Evolutionary conservation across 2,329 filamentous ascomycete genomes (phyloP).

Genomic region (Beauveria asiatica): DNA sequence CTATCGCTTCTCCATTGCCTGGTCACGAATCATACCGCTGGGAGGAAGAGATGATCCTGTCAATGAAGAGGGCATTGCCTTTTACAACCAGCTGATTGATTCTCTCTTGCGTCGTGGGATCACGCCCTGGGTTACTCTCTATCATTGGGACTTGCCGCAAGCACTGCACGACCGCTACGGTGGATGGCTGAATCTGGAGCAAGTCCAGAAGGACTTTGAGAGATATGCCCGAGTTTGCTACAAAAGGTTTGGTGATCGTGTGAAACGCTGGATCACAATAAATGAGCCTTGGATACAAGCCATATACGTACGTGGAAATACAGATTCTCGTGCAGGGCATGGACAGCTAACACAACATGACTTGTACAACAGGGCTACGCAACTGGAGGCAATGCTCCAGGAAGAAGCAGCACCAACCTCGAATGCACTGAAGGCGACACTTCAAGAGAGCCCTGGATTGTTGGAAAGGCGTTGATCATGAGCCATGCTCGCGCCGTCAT

Average conservation of each 20-base stretch:
- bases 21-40: slow-evolving; percentile 57
- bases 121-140: slow-evolving; percentile 53
- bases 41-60: slow-evolving; percentile 54
- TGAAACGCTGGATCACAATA: slow-evolving; percentile 31
- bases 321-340: too few relatives aligned
- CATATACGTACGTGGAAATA: slow-evolving; percentile 21
- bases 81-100: slow-evolving; percentile 53
- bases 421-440: slow-evolving; percentile 22
- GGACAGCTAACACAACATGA: background rate
- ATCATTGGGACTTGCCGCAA: slow-evolving; percentile 50
- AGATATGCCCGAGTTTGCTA: slow-evolving; percentile 28
- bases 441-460: slow-evolving; percentile 29
- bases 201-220: slow-evolving; percentile 27
- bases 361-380: slow-evolving; percentile 20
- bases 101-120: slow-evolving; percentile 48
- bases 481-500: slow-evolving; percentile 25
- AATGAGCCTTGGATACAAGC: slow-evolving; percentile 32
- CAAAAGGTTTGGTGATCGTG: slow-evolving; percentile 32
- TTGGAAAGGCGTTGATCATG: slow-evolving; percentile 28
- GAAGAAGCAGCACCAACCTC: slow-evolving; percentile 20
- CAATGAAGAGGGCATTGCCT: slow-evolving; percentile 51
- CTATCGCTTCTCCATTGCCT: slow-evolving; percentile 58
- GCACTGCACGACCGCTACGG: slow-evolving; percentile 28
- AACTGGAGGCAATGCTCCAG: slow-evolving; percentile 27
- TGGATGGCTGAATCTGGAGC: slow-evolving; percentile 24